Evolutionary conservation across 371 early-diverging fungal genomes (phyloP).

Genomic region (Mortierella sp.): DNA sequence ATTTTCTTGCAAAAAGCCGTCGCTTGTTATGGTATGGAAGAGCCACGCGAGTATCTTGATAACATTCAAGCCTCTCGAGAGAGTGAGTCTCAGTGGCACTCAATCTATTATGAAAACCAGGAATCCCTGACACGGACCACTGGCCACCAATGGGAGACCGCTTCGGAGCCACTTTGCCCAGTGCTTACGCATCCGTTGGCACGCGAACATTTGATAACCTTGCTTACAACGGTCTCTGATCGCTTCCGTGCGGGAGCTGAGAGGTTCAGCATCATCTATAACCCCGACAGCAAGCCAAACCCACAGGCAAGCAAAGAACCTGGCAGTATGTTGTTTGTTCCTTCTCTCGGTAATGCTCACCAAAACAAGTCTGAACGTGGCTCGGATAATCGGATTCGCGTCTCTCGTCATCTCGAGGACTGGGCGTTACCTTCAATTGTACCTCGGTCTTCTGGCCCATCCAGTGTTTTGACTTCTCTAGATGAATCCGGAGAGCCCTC

Average conservation of each 20-base stretch:
- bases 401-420: constrained; percentile 48
- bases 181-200: constrained; percentile 49
- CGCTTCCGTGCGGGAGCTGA: constrained; percentile 55
- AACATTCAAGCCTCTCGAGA: constrained; percentile 48
- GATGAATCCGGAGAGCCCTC: constrained; percentile 19
- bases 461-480: constrained; percentile 6
- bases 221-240: constrained; percentile 50
- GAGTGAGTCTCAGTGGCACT: constrained; percentile 46
- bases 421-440: constrained; percentile 52
- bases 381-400: constrained; percentile 40
- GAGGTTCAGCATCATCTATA: constrained; percentile 25
- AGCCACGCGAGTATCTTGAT: constrained; percentile 45
- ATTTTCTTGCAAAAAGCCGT: constrained; percentile 53
- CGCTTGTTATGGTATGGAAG: constrained; percentile 30
- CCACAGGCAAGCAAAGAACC: constrained; percentile 17
- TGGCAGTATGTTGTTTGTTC: constrained; percentile 19
- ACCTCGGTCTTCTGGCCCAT: constrained; percentile 9
- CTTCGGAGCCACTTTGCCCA: constrained; percentile 37
- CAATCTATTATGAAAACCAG: constrained; percentile 51
- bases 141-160: constrained; percentile 33
- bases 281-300: constrained; percentile 28
- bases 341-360: constrained; percentile 1
- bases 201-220: constrained; percentile 47
- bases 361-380: constrained; percentile 25
- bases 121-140: constrained; percentile 38